These are phyloP conservation scores for Cutaneotrichosporon sp. DNA, from an alignment of 1,284 basidiomycete genomes.

Conservation along the genomic window DNA sequence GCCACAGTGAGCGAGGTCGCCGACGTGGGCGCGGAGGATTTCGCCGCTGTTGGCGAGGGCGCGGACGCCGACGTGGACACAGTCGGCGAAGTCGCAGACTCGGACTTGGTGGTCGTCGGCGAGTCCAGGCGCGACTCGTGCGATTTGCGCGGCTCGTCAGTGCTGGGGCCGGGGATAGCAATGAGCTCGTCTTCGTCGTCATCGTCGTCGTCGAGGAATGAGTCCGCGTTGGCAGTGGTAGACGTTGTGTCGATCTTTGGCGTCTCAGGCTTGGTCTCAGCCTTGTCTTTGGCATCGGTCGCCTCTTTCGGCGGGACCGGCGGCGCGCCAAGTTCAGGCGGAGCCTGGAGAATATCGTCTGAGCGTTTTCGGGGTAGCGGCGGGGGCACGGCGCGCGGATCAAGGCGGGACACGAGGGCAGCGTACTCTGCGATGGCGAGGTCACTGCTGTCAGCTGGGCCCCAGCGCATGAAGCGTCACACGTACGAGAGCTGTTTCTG, in stretches of 20 bases:
- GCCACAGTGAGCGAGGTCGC: neutral
- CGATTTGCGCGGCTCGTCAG: neutral
- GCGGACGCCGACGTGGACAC: neutral
- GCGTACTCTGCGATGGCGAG: slow-evolving; percentile 43
- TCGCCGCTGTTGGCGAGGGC: neutral
- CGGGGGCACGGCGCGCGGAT: slow-evolving; percentile 38
- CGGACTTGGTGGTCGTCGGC: too few relatives aligned
- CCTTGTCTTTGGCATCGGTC: neutral
- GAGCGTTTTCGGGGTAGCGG: slow-evolving; percentile 18
- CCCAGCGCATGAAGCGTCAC: neutral
- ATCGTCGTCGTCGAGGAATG: neutral
- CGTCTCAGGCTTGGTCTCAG: neutral
- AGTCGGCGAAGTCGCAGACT: too few relatives aligned
- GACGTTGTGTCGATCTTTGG: neutral
- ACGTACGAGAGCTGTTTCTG: slow-evolving; percentile 45
- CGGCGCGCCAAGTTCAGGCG: slow-evolving; percentile 6
- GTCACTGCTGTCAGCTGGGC: slow-evolving; percentile 26
- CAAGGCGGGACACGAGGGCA: slow-evolving; percentile 35
- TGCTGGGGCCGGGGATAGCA: neutral
- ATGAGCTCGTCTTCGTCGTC: slow-evolving; percentile 6
- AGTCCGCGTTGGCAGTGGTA: too few relatives aligned
- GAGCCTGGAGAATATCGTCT: slow-evolving; percentile 21
- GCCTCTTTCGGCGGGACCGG: neutral
- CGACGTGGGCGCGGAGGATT: neutral
- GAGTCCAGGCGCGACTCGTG: too few relatives aligned